Conservation (phyloP, 768 basidiomycete species). For the Solioccasus polychromus region DNA sequence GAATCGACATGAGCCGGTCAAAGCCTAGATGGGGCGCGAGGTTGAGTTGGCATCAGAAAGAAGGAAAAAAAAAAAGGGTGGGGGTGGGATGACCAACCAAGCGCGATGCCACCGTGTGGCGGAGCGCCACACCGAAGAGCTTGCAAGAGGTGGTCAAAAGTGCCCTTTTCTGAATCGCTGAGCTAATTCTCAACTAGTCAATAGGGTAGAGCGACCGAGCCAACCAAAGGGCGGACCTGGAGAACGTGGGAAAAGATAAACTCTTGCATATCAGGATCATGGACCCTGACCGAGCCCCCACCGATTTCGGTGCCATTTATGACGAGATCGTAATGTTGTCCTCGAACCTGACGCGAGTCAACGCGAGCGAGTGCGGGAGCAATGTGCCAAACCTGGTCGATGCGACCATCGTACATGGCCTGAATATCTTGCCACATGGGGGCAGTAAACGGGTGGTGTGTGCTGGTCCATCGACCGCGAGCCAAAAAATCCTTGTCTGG, state of each 20-base stretch:
- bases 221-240: conserved; percentile 53
- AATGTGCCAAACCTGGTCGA: conserved; percentile 46
- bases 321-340: conserved; percentile 96
- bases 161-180: conserved; percentile 61
- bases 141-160: conserved; percentile 83
- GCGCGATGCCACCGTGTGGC: conserved; percentile 92
- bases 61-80: conserved; percentile 1
- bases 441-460: conserved; percentile 96
- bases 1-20: conserved; percentile 88
- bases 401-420: conserved; percentile 66
- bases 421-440: conserved; percentile 90
- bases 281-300: conserved; percentile 90
- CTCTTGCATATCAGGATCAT: conserved; percentile 86
- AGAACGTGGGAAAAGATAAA: conserved; percentile 73
- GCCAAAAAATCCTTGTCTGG: conserved; percentile 85
- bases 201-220: conserved; percentile 8
- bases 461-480: conserved; percentile 85
- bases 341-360: conserved; percentile 60
- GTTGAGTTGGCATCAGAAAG: too few relatives aligned
- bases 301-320: conserved; percentile 93
- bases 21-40: conserved; percentile 60
- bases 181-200: conserved; percentile 48
- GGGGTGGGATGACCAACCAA: conserved; percentile 52
- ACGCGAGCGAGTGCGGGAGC: background rate
- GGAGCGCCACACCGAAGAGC: conserved; percentile 90